A percentile compares a stretch with the other conserved stretches of the same genome.
Conservation (phyloP, 2,329 filamentous ascomycete species). For the Curvularia eragrostidis region DNA sequence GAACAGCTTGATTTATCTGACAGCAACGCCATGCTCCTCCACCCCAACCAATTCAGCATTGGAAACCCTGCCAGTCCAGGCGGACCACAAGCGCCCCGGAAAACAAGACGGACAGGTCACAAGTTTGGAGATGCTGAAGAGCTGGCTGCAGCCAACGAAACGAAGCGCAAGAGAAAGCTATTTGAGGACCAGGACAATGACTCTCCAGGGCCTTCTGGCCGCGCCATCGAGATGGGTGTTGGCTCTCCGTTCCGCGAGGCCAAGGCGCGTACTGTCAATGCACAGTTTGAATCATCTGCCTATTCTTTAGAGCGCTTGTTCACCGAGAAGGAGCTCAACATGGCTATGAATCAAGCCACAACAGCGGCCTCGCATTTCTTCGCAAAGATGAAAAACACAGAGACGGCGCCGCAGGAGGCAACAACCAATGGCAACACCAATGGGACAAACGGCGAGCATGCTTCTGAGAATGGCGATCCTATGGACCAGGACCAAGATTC, state of each 20-base stretch:
- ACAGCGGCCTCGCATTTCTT: slow-evolving; percentile 65
- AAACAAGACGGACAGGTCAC: slow-evolving; percentile 68
- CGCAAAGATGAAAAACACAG: slow-evolving; percentile 58
- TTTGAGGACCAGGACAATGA: slow-evolving; percentile 64
- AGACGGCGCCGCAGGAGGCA: slow-evolving; percentile 35
- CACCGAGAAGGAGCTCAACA: slow-evolving; percentile 69
- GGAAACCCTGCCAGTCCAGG: slow-evolving; percentile 69
- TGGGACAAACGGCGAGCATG: slow-evolving; percentile 47
- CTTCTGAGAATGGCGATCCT: slow-evolving; percentile 45
- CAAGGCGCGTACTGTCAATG: slow-evolving; percentile 59
- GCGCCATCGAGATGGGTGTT: slow-evolving; percentile 57
- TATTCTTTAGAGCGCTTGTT: slow-evolving; percentile 71
- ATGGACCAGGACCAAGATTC: slow-evolving; percentile 50
- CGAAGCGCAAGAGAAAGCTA: slow-evolving; percentile 65
- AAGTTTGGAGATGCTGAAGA: slow-evolving; percentile 57
- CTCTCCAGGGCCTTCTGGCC: slow-evolving; percentile 61
- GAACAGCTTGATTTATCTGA: slow-evolving; percentile 71
- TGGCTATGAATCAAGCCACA: slow-evolving; percentile 67
- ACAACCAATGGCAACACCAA: slow-evolving; percentile 42
- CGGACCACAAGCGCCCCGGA: slow-evolving; percentile 65
- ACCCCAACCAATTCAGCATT: slow-evolving; percentile 71
- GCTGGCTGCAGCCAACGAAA: slow-evolving; percentile 58
- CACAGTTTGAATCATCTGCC: slow-evolving; percentile 64
- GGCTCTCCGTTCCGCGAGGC: slow-evolving; percentile 60
- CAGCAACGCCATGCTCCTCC: slow-evolving; percentile 68